Evolutionary conservation across 306 rosid species (phyloP), one percentile per base, ranked within the genome.

Genomic region (Pterocarpus santalinus): DNA sequence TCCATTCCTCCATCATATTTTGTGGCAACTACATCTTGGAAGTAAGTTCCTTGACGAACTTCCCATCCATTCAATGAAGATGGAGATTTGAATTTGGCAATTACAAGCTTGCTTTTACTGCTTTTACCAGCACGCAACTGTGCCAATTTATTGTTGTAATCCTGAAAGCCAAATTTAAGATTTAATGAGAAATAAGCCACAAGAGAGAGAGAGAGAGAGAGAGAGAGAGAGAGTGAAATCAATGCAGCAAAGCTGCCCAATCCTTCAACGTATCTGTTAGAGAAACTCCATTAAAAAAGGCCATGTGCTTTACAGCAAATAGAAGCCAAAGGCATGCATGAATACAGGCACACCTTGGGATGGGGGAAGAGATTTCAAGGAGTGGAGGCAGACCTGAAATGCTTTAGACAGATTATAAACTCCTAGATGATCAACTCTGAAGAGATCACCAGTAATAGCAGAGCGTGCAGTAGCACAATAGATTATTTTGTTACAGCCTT

Each of bases 1-100:
- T 95, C 99, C 97, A 95, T 95, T 62, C 99, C 99, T 56, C 93
- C 98, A 81, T 95, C 99, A 82, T 95, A 95, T 92, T 95, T 93
- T 8, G 99, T 47, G 63, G 96, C 82, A 77, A 91, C 81, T 63
- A 87, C 94, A 83, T 95, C 99, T 86, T 91, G 91, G 89, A 93
- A 95, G 86, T 95, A 95, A 56, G 97, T 87, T 53, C 99, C 99
- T 77, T 88, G 89, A 73, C 84, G 89, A 86, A 90, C 90, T 83
- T 90, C 91, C 98, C 99, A 95, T 71, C 99, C 97, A 52, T 84
- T n/a, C 16, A 95, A 73, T 2, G 98, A 90, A 72, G 91, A 91
- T 9, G 60, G 74, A 69, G 94, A 76, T 79, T 90, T 95, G 87
- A 95, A 93, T 88, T 95, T 95, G 55, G 91, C 84, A 61, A 95